phyloP scores from a whole-genome alignment of 805 yeast species.

The Saturnispora diversa region DNA sequence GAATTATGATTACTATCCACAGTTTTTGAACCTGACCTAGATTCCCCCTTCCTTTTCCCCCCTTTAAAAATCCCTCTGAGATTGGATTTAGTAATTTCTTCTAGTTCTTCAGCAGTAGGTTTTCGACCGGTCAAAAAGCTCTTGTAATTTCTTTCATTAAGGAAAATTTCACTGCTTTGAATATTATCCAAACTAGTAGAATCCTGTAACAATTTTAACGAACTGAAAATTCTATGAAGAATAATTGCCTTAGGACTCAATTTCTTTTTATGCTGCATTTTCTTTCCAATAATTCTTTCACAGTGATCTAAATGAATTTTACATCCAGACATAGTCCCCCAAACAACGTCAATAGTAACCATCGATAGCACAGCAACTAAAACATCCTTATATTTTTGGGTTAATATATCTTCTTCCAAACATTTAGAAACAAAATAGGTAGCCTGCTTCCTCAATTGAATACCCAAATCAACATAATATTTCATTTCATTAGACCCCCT shows the following conservation, averaged over 20 bases:
- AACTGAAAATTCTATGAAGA: slow-evolving; percentile 70
- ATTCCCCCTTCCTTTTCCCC: slow-evolving; percentile 2
- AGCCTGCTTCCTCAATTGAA: slow-evolving; percentile 68
- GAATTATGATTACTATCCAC: slow-evolving; percentile 5
- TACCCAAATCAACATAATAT: slow-evolving; percentile 64
- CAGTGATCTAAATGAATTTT: slow-evolving; percentile 67
- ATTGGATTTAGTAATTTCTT: slow-evolving; percentile 19
- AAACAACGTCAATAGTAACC: slow-evolving; percentile 81
- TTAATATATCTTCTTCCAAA: slow-evolving; percentile 41
- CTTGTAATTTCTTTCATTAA: slow-evolving; percentile 30
- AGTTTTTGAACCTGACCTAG: slow-evolving; percentile 8
- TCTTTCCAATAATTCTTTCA: slow-evolving; percentile 61
- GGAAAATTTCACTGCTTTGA: slow-evolving; percentile 28
- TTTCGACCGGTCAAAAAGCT: slow-evolving; percentile 28
- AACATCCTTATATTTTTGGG: slow-evolving; percentile 74
- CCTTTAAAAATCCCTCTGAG: slow-evolving; percentile 23
- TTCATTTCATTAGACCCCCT: slow-evolving; percentile 62
- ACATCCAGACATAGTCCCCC: slow-evolving; percentile 89
- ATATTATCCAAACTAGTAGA: slow-evolving; percentile 48
- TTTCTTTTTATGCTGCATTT: slow-evolving; percentile 57
- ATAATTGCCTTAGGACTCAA: slow-evolving; percentile 69
- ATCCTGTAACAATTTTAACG: slow-evolving; percentile 68
- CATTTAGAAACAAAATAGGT: slow-evolving; percentile 56
- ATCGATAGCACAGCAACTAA: slow-evolving; percentile 75
- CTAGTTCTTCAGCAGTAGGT: slow-evolving; percentile 23